Base-by-base conservation (phyloP, 192 early-diverging fungal genomes). In the Geranomyces variabilis region DNA sequence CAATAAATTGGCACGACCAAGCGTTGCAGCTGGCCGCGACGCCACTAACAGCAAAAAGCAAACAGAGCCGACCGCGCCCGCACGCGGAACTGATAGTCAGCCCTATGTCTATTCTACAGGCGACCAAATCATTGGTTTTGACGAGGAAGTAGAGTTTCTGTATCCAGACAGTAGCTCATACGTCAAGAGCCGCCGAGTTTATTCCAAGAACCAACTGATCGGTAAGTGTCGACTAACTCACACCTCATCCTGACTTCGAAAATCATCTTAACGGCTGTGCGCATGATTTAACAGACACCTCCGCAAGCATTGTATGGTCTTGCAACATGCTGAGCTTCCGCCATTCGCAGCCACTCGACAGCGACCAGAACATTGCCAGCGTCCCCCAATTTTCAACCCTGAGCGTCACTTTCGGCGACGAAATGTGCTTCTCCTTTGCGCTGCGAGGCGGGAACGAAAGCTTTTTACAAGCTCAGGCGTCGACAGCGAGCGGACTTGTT, bases 21-120 rank as follows among this genome's bases (percentile, higher is more conserved):
- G 22, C 6, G 3, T 22, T 22, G 26, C 10, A 61, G 31, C 30
- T 19, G 19, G 19, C 24, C 6, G 6, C 46, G 43, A 47, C 17
- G 58, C 61, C 9, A 64, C 21, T 22, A 41, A 41, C 5, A 41
- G 3, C 5, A 41, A 41, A 41, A 7, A 3, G 36, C 36, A 41
- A 41, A 3, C 36, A 41, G 5, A 10, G 36, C 36, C 36, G 10
- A 41, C 5, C 36, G 36, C 36, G 10, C 36, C 36, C 3, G 10
- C 36, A 41, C 3, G 3, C 10, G 36, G 36, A 41, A 7, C 36
- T 7, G 36, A 41, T 41, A 41, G 36, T n/a, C 51, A 53, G 14
- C 33, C 48, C 15, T 75, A 75, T 31, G 68, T 78, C 0, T 81
- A 81, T 53, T 63, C 60, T 24, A 45, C 67, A 21, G 80, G 80